phyloP scores from a whole-genome alignment of 148 eudicot genomes.

The Silene conica region DNA sequence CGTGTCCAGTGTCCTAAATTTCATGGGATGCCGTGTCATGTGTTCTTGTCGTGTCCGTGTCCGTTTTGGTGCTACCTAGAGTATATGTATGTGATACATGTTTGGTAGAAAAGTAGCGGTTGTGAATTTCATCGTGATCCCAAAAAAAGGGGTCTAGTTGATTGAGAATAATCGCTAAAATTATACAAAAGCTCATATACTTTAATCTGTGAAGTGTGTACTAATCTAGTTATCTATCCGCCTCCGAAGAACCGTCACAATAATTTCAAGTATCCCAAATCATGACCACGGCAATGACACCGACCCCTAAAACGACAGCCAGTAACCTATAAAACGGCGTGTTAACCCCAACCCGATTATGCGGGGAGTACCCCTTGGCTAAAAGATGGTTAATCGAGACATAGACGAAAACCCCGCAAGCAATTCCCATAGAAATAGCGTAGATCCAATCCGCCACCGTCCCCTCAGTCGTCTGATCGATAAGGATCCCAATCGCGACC shows the following conservation, averaged over 20 bases:
- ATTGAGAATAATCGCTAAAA: too few species aligned
- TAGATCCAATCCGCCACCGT: slow-evolving; percentile 55
- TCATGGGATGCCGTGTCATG: too few species aligned
- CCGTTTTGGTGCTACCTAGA: too few species aligned
- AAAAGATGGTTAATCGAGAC: slow-evolving; percentile 59
- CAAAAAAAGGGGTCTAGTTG: neutral
- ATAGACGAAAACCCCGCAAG: slow-evolving; percentile 61
- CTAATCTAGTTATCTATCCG: neutral
- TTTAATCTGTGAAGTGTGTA: neutral
- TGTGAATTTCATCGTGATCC: neutral
- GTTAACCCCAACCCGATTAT: slow-evolving; percentile 26
- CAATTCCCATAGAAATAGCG: slow-evolving; percentile 62
- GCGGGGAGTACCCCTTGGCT: slow-evolving; percentile 44
- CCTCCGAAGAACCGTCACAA: neutral
- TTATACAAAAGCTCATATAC: neutral
- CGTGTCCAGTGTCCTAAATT: too few species aligned
- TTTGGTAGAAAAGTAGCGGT: neutral
- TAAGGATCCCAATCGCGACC: slow-evolving; percentile 54
- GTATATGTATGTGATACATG: neutral
- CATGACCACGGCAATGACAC: slow-evolving; percentile 66
- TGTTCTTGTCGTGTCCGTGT: too few species aligned
- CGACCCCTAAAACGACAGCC: slow-evolving; percentile 49
- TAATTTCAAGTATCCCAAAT: slow-evolving; percentile 55
- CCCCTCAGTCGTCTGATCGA: slow-evolving; percentile 53
- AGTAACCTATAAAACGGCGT: slow-evolving; percentile 39